Base-by-base conservation (phyloP, 257 asterid genomes). In the Solanum chilense region DNA sequence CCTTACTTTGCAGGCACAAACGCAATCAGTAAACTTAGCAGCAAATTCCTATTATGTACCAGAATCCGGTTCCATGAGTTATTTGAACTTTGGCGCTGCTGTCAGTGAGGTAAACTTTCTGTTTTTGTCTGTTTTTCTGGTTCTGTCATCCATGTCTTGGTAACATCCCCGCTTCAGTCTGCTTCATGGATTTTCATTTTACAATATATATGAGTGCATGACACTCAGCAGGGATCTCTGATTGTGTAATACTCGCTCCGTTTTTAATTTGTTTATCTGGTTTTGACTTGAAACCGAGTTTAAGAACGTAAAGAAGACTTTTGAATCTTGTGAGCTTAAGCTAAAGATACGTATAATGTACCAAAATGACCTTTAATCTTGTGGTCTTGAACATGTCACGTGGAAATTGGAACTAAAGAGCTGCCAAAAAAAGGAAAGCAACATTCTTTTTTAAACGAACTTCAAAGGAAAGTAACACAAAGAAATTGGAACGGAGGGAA, bases 51-150 rank as follows among this genome's bases (percentile, higher is more conserved):
- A 86, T 86, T 95, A 87, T 45, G 93, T 93, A 41, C 97, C 98
- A 3, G 89, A 90, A 33, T 78, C 62, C 33, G 86, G 87, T 89
- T 88, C 92, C 87, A 60, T 15, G 23, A 31, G 10, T 25, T 95
- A 95, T 86, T 87, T 95, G 90, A 93, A 89, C 87, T 94, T 91
- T 12, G 98, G 98, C 37, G 97, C 91, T 66, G 95, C 94, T 13
- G 92, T 93, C 41, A 94, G 97, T 27, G 97, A 95, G 98, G 96
- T 94, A 90, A 85, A 13, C 39, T 69, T 81, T 12, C 45, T 80
- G 15, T 7, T 70, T 41, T 33, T 76, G 83, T 76, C 16, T 12
- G 5, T 45, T 45, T 45, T 80, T 80, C 84, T 27, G 2, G 66
- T 52, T 52, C 62, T 52, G 62, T 52, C 62, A 52, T 52, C 10